phyloP scores from a whole-genome alignment of 208 protist species.

The Trypanosoma mega region DNA sequence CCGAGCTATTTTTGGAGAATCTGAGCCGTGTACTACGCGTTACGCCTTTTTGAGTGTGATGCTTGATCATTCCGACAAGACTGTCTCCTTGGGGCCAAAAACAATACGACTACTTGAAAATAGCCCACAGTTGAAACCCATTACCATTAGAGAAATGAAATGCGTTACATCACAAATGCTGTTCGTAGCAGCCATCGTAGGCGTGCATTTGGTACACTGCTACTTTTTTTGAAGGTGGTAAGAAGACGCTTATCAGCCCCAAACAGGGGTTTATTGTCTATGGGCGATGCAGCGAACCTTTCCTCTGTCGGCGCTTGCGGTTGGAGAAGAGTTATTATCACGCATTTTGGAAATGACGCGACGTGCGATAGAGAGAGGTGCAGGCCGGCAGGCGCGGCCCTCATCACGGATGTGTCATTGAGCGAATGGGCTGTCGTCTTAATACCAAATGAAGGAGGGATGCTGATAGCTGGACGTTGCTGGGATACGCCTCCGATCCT shows the following conservation, averaged over 20 bases:
- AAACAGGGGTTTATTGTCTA: neutral
- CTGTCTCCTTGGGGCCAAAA: neutral
- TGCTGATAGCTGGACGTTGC: neutral
- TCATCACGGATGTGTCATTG: conserved; percentile 20
- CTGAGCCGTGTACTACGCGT: too few species aligned
- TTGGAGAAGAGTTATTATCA: neutral
- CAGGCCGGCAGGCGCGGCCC: neutral
- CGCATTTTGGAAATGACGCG: neutral
- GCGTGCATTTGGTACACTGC: neutral
- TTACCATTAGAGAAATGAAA: neutral
- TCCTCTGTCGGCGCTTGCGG: neutral
- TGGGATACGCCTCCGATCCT: conserved; percentile 11
- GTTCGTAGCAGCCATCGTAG: neutral
- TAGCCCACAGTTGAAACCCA: neutral
- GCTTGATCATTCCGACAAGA: neutral
- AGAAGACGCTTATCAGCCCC: neutral
- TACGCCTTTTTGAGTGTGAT: neutral
- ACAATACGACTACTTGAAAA: neutral
- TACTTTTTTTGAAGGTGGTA: neutral
- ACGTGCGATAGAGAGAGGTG: too few species aligned
- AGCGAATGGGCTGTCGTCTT: conserved; percentile 15
- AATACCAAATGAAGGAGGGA: conserved; percentile 1
- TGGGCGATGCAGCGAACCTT: neutral
- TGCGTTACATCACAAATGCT: neutral
- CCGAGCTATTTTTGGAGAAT: neutral